Conservation (phyloP, 768 basidiomycete genomes). For the Hydnum rufescens region DNA sequence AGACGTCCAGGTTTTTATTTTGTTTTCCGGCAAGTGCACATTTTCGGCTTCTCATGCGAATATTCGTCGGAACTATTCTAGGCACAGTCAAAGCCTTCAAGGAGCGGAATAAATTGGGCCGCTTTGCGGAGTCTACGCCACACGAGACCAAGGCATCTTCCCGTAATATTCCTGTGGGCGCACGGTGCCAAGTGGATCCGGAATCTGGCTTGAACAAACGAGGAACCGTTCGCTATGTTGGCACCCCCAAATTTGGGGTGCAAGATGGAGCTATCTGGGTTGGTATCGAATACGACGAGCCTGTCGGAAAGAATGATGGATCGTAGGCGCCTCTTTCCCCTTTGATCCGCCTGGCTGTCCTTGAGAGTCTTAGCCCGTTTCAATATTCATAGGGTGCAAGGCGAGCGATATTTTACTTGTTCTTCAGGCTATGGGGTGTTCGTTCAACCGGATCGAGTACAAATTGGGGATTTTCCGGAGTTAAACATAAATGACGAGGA, state of each 20-base stretch:
- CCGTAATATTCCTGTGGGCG: conserved; percentile 42
- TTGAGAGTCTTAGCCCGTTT: background rate
- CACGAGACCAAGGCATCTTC: conserved; percentile 8
- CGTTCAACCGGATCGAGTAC: conserved; percentile 64
- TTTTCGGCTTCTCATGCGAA: background rate
- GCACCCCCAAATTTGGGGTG: conserved; percentile 53
- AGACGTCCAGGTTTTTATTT: conserved; percentile 41
- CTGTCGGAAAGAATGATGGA: conserved; percentile 88
- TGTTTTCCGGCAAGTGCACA: background rate
- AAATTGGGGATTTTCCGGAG: conserved; percentile 68
- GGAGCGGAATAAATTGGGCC: conserved; percentile 67
- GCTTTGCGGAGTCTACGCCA: conserved; percentile 35
- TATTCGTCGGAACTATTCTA: conserved; percentile 16
- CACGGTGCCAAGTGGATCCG: conserved; percentile 61
- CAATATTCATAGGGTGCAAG: conserved; percentile 41
- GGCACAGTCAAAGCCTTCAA: conserved; percentile 85
- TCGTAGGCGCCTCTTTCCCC: conserved; percentile 36
- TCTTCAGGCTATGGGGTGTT: conserved; percentile 63
- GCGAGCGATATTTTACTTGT: conserved; percentile 71
- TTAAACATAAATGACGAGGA: too few species aligned
- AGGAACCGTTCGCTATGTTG: conserved; percentile 74
- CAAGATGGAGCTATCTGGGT: conserved; percentile 51
- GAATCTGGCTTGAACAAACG: conserved; percentile 30
- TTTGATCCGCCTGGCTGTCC: too few species aligned
- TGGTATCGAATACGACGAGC: conserved; percentile 89